Evolutionary conservation across 176 grass and related monocot species (phyloP).

Genomic region (Cenchrus purpureus): DNA sequence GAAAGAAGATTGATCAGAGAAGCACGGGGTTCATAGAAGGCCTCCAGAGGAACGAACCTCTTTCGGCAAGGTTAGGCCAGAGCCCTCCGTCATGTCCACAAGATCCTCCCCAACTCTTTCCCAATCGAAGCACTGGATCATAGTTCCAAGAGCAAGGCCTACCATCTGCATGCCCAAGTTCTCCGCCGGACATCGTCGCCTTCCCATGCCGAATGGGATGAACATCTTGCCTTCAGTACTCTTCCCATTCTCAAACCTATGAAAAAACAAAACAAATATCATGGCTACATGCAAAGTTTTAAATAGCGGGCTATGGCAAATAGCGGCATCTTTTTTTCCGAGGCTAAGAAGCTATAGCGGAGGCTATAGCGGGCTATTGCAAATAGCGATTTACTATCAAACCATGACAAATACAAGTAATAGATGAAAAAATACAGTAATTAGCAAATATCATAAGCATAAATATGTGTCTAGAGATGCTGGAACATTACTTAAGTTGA

Average conservation of each 20-base stretch:
- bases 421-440: no score
- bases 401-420: no score
- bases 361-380: no score
- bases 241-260: background rate
- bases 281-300: background rate
- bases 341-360: no score
- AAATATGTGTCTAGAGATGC: no score
- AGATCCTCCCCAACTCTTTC: slow-evolving; percentile 10
- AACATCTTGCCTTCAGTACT: slow-evolving; percentile 6
- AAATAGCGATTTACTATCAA: no score
- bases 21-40: slow-evolving; percentile 8
- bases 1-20: background rate
- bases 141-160: slow-evolving; percentile 19
- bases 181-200: slow-evolving; percentile 10
- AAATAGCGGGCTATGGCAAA: no score
- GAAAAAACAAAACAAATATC: background rate
- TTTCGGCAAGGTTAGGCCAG: background rate
- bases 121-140: slow-evolving; percentile 25
- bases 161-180: slow-evolving; percentile 32
- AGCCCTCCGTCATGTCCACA: slow-evolving; percentile 16
- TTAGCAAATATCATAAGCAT: no score
- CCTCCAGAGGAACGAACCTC: slow-evolving; percentile 2
- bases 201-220: slow-evolving; percentile 19
- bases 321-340: no score
- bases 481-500: no score